Base-by-base conservation (phyloP, 305 asterid species). In the Fraxinus xanthoxyloides region DNA sequence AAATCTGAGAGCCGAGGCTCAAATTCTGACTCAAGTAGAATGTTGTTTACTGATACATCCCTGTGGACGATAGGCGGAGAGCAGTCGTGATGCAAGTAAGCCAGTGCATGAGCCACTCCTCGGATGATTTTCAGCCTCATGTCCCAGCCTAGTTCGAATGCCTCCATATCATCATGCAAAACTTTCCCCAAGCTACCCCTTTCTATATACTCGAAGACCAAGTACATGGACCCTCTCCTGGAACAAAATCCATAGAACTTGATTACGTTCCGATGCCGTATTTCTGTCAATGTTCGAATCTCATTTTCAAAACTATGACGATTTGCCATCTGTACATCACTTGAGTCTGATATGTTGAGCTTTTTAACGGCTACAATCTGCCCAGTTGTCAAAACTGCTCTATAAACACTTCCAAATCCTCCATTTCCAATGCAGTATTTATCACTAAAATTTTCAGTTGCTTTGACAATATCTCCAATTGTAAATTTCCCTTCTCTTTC, bases 71-170 rank as follows among this genome's bases (percentile, higher is more conserved):
- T 88, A 70, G 98, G 86, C 0, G 95, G 95, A 76, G 91, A 84
- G 90, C 99, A 92, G 80, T 95, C 98, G 77, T 92, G 92, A 78
- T 95, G 99, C 86, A 95, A 90, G 92, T 95, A 95, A 67, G 99
- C 93, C 28, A 95, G 97, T 28, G 98, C 98, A 81, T 95, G 94
- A 72, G 98, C 98, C 83, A 95, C 84, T 77, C 99, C 99, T 83
- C 77, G 92, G 61, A 95, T 89, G 19, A 95, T 92, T 61, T 81
- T 90, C 56, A 93, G 90, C 88, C 99, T 92, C 23, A 81, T 83
- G 0, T 80, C 81, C 99, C 98, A 95, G 85, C 79, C 84, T 54
- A 95, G 82, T 32, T 92, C 90, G 10, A 72, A 3, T 80, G 92
- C 93, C 87, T 87, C 90, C 51, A 26, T 81, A 56, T 92, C 91